phyloP scores from a whole-genome alignment of 768 basidiomycete species.

The Russula sp. region DNA sequence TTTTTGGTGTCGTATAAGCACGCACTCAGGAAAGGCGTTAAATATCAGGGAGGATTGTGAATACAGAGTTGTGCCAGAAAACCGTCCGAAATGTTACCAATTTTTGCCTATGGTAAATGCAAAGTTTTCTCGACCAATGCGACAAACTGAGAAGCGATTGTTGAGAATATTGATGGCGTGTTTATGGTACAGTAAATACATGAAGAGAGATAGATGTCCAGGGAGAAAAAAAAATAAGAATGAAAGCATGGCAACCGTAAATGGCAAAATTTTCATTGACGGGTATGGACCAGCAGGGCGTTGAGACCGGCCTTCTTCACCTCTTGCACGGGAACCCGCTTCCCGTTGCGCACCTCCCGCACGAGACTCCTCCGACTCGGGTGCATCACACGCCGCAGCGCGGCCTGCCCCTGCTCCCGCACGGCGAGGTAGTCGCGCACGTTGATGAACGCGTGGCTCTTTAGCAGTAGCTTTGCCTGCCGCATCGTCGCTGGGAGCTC shows the following conservation, averaged over 20 bases:
- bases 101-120: background rate
- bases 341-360: conserved; percentile 44
- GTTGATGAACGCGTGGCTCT: conserved; percentile 60
- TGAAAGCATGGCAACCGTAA: background rate
- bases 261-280: background rate
- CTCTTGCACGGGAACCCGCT: conserved; percentile 40
- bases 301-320: conserved; percentile 54
- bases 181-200: background rate
- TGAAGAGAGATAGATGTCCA: background rate
- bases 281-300: conserved; percentile 47
- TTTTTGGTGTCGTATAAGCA: too few species aligned
- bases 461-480: conserved; percentile 63
- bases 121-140: background rate
- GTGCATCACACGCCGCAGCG: conserved; percentile 54
- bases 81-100: too few species aligned
- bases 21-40: background rate
- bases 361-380: conserved; percentile 55
- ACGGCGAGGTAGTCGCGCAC: conserved; percentile 65
- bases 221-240: too few species aligned
- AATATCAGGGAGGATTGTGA: background rate
- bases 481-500: conserved; percentile 51
- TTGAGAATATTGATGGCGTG: background rate
- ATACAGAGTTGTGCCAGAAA: too few species aligned
- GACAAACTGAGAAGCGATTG: background rate
- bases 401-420: conserved; percentile 54